These are phyloP conservation scores for Setomelanomma holmii DNA, from an alignment of 2,329 filamentous ascomycete species.

Conservation along the genomic window DNA sequence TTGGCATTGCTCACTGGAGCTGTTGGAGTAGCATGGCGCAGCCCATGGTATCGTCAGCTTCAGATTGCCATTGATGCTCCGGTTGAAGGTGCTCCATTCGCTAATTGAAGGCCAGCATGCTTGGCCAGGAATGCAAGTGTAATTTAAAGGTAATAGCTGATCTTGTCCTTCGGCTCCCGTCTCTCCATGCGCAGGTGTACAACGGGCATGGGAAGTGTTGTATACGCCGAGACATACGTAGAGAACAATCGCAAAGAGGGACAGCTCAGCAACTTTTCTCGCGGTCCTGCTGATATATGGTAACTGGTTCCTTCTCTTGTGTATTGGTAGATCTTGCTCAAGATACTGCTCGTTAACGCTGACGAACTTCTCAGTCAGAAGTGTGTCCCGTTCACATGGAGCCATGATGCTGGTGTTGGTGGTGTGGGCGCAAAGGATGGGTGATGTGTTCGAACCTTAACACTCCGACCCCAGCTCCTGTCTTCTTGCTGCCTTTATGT, in stretches of 20 bases:
- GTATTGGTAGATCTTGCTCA: neutral
- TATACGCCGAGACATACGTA: too few species aligned
- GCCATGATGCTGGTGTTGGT: constrained; percentile 12
- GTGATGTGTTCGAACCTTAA: neutral
- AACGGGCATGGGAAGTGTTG: too few species aligned
- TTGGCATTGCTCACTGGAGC: constrained; percentile 28
- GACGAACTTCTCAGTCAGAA: constrained; percentile 22
- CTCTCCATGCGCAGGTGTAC: too few species aligned
- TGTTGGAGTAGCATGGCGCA: constrained; percentile 34
- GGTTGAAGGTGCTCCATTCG: constrained; percentile 44
- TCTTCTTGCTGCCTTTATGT: neutral
- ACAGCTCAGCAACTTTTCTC: constrained; percentile 3
- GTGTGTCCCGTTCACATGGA: constrained; percentile 14
- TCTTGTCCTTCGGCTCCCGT: too few species aligned
- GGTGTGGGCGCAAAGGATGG: neutral
- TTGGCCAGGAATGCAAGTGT: constrained; percentile 46
- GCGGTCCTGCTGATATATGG: neutral
- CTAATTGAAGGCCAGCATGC: constrained; percentile 43
- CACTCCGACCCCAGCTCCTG: neutral
- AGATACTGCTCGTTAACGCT: constrained; percentile 3
- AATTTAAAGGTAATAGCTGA: constrained; percentile 21
- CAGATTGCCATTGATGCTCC: constrained; percentile 39
- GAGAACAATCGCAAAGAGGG: constrained; percentile 12
- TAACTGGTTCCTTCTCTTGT: neutral
- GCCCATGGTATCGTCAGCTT: constrained; percentile 41